phyloP scores from a whole-genome alignment of 441 rosid species.

The Metrosideros polymorpha region DNA sequence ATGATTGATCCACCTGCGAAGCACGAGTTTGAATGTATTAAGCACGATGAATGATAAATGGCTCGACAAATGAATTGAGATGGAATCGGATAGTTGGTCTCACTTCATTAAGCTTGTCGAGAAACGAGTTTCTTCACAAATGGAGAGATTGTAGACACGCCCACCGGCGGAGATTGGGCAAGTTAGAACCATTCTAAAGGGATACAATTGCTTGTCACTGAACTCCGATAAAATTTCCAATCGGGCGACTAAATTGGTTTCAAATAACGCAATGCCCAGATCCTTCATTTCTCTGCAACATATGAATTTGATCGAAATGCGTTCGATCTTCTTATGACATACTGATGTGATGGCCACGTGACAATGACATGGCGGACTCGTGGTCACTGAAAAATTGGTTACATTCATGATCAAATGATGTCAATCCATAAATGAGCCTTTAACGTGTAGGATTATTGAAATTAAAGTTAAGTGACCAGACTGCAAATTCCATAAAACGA shows the following conservation, averaged over 20 bases:
- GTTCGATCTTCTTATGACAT: not conserved
- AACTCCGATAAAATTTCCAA: not conserved
- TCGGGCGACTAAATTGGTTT: not conserved
- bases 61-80: not conserved
- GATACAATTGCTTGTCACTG: not conserved
- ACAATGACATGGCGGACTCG: accelerated
- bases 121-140: not conserved
- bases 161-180: not conserved
- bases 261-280: not conserved
- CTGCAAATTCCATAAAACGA: not conserved
- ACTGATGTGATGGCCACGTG: too few relatives aligned
- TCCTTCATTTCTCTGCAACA: not conserved
- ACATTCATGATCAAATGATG: not conserved
- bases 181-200: not conserved
- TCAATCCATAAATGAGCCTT: not conserved
- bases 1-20: not conserved
- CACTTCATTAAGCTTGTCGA: not conserved
- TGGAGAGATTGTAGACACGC: not conserved
- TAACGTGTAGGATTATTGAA: not conserved
- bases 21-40: not conserved
- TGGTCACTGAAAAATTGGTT: not conserved
- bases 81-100: not conserved
- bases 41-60: not conserved
- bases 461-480: not conserved
- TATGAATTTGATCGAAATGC: not conserved